phyloP scores from a whole-genome alignment of 805 yeast species.

The Candida germanica region DNA sequence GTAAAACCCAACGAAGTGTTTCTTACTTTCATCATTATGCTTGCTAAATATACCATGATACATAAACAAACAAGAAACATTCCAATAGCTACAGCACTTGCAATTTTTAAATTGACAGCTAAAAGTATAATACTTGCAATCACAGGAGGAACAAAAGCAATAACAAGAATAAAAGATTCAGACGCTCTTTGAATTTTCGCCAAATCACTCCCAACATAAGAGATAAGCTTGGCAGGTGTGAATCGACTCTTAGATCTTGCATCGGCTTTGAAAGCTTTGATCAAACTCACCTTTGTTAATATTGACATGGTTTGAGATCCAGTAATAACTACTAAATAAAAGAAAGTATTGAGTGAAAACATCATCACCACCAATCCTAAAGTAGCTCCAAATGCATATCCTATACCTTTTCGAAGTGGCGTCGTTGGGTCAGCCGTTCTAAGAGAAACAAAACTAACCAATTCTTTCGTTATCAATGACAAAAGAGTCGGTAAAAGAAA shows the following conservation, averaged over 20 bases:
- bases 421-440: slow-evolving; percentile 18
- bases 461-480: slow-evolving; percentile 34
- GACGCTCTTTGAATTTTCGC: slow-evolving; percentile 74
- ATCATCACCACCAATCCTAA: slow-evolving; percentile 27
- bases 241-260: slow-evolving; percentile 54
- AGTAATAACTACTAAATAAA: slow-evolving; percentile 53
- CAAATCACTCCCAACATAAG: slow-evolving; percentile 75
- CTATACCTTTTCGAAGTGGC: slow-evolving; percentile 32
- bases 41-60: slow-evolving; percentile 37
- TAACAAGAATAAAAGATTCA: slow-evolving; percentile 56
- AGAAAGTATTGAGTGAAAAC: slow-evolving; percentile 46
- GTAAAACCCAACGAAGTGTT: slow-evolving; percentile 56
- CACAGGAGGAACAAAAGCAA: slow-evolving; percentile 62
- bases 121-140: slow-evolving; percentile 62
- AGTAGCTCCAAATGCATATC: slow-evolving; percentile 37
- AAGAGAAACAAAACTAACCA: slow-evolving; percentile 31
- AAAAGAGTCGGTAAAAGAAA: slow-evolving; percentile 21
- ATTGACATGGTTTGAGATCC: slow-evolving; percentile 73
- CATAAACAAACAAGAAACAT: slow-evolving; percentile 49
- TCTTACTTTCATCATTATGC: slow-evolving; percentile 52
- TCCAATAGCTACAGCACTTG: slow-evolving; percentile 67
- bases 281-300: slow-evolving; percentile 64
- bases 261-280: slow-evolving; percentile 62
- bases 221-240: slow-evolving; percentile 69
- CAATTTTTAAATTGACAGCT: slow-evolving; percentile 63